Base-by-base conservation (phyloP, 805 yeast species). In the Pichia phayaonensis region DNA sequence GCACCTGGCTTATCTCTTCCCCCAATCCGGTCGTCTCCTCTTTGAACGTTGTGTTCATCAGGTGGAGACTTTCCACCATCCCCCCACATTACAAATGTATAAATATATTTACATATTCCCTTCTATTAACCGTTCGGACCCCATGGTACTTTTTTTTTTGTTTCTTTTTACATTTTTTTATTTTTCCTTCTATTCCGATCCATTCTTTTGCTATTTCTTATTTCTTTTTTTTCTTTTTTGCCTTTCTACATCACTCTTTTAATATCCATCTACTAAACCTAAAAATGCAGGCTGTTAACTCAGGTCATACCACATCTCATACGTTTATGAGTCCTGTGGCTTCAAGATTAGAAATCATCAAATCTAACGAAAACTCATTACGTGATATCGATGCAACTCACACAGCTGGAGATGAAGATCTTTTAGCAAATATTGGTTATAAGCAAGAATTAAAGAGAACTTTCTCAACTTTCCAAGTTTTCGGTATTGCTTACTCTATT, bases 401-500 rank as follows among this genome's bases (percentile, higher is more conserved):
- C 16, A 60, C 64, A 6, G 55, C 27, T 10, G 59, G 56, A n/a
- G 69, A 63, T 55, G 66, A 54, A 27, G 69, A 69, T 40, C 62
- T 72, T 44, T 65, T 76, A 51, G 75, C 72, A 18, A 79, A 80
- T 54, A 77, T 84, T 49, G 90, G 90, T 10, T 84, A 84, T 63
- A 81, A 81, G 60, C 84, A 82, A 60, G 90, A 84, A 59, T 68
- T 84, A 46, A 72, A 72, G 44, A 75, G 90, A 63, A 73, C 74
- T 39, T 84, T 81, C 59, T 71, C 82, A 2, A 77, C 84, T 1
- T 52, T 80, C 42, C 85, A 81, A 62, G 81, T 82, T 22, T 84
- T 84, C 61, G 87, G 86, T 50, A 79, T 83, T 50, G 85, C 88
- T 3, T 83, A 81, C 60, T 75, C 83, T 20, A 82, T 84, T 61